Evolutionary conservation across 176 grass and related monocot species (phyloP), one percentile per base, ranked within the genome.

Genomic region (Musa schizocarpa): DNA sequence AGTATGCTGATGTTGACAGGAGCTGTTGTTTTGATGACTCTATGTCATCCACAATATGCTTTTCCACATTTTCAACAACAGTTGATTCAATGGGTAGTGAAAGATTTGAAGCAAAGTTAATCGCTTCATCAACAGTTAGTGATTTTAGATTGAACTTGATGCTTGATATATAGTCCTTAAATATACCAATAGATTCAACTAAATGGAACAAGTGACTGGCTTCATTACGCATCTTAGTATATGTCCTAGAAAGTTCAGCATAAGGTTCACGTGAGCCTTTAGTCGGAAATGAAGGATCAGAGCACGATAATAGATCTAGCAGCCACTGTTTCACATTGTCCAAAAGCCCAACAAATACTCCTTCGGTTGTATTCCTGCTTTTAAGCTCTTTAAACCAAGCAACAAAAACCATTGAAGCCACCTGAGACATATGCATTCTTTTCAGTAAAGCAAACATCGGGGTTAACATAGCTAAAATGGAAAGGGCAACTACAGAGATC

Each of bases 311-410:
- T 34, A 99, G 71, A 77, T 94, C 95, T 71, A 94, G 75, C 13
- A 99, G 77, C 69, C 84, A 91, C 66, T 91, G 84, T 77, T 99
- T 99, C 72, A 91, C 69, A 78, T 82, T 82, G 78, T 78, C 83
- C 65, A 93, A 83, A 76, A 87, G 85, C 85, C 70, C 73, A 62
- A 91, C 76, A 61, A 94, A 77, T 80, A 84, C 17, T 53, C 20
- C 34, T 53, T 71, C 84, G 67, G 75, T 78, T 49, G 61, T 78
- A 70, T 89, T 90, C 71, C 80, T 94, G 70, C 70, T 83, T 82
- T 88, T 91, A 25, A 94, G 71, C 79, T 91, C 88, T 81, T 99
- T 91, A 72, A 91, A 91, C 90, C 88, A 99, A 83, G 88, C 90
- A 67, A 90, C 84, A 50, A 99, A 80, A 93, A 99, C 80, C 90